Evolutionary conservation across 169 alveolate species (phyloP).

Genomic region (Plasmodium adleri): DNA sequence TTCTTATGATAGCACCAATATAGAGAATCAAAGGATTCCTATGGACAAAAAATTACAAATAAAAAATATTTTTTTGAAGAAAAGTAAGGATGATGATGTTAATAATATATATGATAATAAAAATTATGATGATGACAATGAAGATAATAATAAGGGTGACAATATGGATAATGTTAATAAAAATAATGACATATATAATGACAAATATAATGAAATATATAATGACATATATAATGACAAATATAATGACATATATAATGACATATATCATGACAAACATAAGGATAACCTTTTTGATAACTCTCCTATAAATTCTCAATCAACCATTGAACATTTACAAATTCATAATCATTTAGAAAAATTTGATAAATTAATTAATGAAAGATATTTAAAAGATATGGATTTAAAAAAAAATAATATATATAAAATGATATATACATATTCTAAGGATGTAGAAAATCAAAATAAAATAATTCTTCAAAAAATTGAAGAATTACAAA

Average conservation of each 20-base stretch:
- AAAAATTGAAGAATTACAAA: constrained; percentile 23
- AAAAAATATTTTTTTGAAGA: too few relatives aligned
- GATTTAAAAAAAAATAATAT: constrained; percentile 42
- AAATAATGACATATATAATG: not conserved
- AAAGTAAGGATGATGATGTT: not conserved
- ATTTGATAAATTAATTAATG: constrained; percentile 13
- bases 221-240: not conserved
- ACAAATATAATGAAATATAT: not conserved
- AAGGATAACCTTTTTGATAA: too few relatives aligned
- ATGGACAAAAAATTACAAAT: too few relatives aligned
- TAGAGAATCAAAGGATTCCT: not conserved
- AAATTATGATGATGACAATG: not conserved
- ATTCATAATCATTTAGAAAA: constrained; percentile 40
- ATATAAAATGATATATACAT: constrained; percentile 35
- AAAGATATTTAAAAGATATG: constrained; percentile 28
- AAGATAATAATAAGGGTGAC: not conserved
- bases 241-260: not conserved
- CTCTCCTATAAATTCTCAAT: not conserved
- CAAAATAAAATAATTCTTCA: constrained; percentile 16
- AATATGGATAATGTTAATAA: not conserved
- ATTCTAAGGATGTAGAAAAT: constrained; percentile 39
- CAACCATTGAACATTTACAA: constrained; percentile 15
- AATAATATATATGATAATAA: not conserved
- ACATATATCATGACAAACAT: too few relatives aligned
- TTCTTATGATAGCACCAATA: not conserved